Percentiles rank a stretch among this genome's conserved stretches.
Conservation (phyloP, 176 grass and related monocot genomes). For the Carex cristatella region DNA sequence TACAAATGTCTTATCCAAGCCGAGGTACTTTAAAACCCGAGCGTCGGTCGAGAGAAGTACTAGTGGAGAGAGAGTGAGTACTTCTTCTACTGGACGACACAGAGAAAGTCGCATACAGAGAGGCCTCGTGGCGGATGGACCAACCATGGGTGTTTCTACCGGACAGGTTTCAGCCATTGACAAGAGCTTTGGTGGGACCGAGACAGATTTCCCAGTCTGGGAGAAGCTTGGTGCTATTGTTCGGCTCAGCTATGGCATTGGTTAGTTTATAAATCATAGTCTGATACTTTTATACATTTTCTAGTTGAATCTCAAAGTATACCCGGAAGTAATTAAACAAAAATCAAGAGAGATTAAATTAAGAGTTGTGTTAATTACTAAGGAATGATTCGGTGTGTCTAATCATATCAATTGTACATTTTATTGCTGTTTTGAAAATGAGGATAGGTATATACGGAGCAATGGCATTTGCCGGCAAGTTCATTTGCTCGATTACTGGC, state of each 20-base stretch:
- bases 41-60: constrained; percentile 31
- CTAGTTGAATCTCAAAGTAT: too few relatives aligned
- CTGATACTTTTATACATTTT: neutral
- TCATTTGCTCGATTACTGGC: constrained; percentile 74
- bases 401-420: neutral
- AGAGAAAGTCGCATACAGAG: constrained; percentile 7
- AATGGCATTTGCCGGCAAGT: constrained; percentile 76
- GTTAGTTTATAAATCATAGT: constrained; percentile 4
- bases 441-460: constrained; percentile 64
- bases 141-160: constrained; percentile 15
- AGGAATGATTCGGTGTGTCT: too few relatives aligned
- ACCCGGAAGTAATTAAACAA: too few relatives aligned
- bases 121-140: constrained; percentile 16
- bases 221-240: constrained; percentile 79
- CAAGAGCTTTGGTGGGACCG: constrained; percentile 24
- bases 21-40: constrained; percentile 8
- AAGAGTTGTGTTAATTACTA: too few relatives aligned
- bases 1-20: neutral
- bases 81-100: constrained; percentile 1
- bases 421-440: constrained; percentile 7
- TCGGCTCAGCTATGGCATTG: constrained; percentile 81
- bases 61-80: constrained; percentile 6
- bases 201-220: constrained; percentile 71
- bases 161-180: constrained; percentile 29
- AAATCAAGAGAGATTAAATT: too few relatives aligned